Evolutionary conservation across 202 grass and related monocot species (phyloP).

Genomic region (Cymbopogon flexuosus): DNA sequence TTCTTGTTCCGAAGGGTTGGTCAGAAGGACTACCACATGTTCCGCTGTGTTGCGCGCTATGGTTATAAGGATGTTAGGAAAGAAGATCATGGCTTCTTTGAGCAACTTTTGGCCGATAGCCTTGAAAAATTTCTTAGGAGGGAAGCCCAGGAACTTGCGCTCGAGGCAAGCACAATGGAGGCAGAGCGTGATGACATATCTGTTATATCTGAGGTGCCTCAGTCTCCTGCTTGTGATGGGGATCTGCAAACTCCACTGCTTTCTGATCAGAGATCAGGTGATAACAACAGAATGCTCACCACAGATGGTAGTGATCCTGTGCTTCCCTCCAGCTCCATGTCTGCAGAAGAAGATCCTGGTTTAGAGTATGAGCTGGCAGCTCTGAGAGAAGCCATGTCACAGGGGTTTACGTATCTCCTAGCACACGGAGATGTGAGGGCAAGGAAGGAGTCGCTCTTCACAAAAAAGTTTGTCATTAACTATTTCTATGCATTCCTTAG

Average conservation of each 20-base stretch:
- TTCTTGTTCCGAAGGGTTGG: conserved; percentile 90
- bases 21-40: conserved; percentile 91
- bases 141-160: conserved; percentile 66
- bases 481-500: conserved; percentile 95
- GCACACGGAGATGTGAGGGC: conserved; percentile 85
- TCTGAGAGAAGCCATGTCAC: conserved; percentile 81
- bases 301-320: conserved; percentile 31
- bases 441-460: conserved; percentile 85
- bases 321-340: conserved; percentile 51
- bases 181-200: conserved; percentile 47
- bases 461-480: conserved; percentile 86
- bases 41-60: conserved; percentile 82
- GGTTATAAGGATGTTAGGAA: conserved; percentile 95
- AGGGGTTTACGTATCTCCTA: conserved; percentile 88
- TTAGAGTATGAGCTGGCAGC: conserved; percentile 86
- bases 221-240: conserved; percentile 28
- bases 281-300: background rate
- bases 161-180: conserved; percentile 53
- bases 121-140: conserved; percentile 81
- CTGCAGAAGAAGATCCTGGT: conserved; percentile 65
- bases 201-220: conserved; percentile 44
- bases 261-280: conserved; percentile 40
- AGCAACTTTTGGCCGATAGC: conserved; percentile 71
- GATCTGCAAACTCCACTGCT: conserved; percentile 63
- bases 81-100: conserved; percentile 77